A percentile compares a stretch with the other conserved stretches of the same genome.
phyloP scores from a whole-genome alignment of 2,329 filamentous ascomycete species.

The Colletotrichum sp. region DNA sequence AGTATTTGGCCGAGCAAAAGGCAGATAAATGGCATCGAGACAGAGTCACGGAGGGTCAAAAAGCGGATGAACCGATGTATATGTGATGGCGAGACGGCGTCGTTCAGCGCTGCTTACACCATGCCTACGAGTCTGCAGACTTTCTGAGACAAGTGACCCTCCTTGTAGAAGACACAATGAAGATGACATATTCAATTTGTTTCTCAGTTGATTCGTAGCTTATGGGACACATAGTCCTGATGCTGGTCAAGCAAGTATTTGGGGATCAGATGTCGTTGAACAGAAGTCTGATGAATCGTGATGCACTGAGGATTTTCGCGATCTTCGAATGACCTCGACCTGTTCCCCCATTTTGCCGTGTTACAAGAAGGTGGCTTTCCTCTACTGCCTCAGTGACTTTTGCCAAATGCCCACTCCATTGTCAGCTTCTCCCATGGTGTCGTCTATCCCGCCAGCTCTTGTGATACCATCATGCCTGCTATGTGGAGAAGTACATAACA shows the following conservation, averaged over 20 bases:
- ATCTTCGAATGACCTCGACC: background rate
- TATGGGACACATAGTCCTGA: background rate
- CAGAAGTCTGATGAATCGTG: background rate
- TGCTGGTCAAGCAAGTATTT: background rate
- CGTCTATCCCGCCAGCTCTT: background rate
- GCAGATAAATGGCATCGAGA: background rate
- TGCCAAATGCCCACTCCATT: background rate
- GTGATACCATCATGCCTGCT: background rate
- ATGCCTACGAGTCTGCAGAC: background rate
- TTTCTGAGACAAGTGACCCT: background rate
- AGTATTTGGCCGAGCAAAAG: background rate
- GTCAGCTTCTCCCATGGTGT: background rate
- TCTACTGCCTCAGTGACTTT: background rate
- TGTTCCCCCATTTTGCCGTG: background rate
- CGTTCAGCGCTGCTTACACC: background rate
- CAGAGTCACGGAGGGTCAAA: background rate
- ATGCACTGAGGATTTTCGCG: background rate
- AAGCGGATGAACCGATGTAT: background rate
- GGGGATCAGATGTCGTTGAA: background rate
- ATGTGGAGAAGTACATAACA: background rate
- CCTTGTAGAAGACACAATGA: background rate
- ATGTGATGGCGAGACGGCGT: background rate
- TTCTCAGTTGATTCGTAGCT: background rate
- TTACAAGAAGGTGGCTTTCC: background rate
- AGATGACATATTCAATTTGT: background rate